Percentiles rank a stretch among this genome's conserved stretches.
phyloP scores from a whole-genome alignment of 2,329 filamentous ascomycete species.

The Colletotrichum lini region DNA sequence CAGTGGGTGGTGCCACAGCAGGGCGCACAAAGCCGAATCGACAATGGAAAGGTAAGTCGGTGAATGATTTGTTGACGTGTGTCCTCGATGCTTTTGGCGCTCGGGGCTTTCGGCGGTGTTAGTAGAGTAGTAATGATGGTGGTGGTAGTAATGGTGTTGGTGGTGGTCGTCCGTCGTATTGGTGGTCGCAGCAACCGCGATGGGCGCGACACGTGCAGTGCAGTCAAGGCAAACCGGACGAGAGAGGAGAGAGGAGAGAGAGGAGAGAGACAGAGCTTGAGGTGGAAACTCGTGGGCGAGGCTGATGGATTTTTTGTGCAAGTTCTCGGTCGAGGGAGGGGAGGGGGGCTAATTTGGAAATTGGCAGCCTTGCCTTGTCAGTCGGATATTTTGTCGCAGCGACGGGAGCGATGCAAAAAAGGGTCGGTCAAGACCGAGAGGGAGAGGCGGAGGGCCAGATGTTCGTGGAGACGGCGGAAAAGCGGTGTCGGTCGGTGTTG shows the following conservation, averaged over 20 bases:
- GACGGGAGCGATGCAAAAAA: slow-evolving; percentile 11
- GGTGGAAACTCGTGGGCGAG: slow-evolving; percentile 27
- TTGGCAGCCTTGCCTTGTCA: slow-evolving; percentile 36
- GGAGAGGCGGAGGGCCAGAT: slow-evolving; percentile 1
- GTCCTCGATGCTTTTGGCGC: slow-evolving; percentile 4
- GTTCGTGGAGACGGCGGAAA: slow-evolving; percentile 12
- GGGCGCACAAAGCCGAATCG: background rate
- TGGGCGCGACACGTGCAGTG: slow-evolving; percentile 23
- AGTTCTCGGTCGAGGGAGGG: background rate
- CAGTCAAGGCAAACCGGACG: slow-evolving; percentile 8
- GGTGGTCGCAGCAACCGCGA: slow-evolving; percentile 34
- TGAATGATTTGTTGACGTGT: background rate
- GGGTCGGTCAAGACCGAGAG: slow-evolving; percentile 20
- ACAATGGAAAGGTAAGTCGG: background rate
- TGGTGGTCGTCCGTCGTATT: background rate
- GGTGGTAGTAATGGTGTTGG: background rate
- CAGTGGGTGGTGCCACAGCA: background rate
- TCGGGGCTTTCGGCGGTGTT: slow-evolving; percentile 28
- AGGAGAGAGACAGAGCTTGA: too few relatives aligned
- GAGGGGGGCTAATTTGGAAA: background rate
- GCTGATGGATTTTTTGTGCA: slow-evolving; percentile 16
- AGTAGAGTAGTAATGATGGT: background rate
- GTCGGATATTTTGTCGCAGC: slow-evolving; percentile 27
- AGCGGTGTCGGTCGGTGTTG: slow-evolving; percentile 39
- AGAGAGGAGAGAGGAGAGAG: background rate